Conservation (phyloP, 2,329 filamentous ascomycete genomes). For the Aspergillus fischeri region DNA sequence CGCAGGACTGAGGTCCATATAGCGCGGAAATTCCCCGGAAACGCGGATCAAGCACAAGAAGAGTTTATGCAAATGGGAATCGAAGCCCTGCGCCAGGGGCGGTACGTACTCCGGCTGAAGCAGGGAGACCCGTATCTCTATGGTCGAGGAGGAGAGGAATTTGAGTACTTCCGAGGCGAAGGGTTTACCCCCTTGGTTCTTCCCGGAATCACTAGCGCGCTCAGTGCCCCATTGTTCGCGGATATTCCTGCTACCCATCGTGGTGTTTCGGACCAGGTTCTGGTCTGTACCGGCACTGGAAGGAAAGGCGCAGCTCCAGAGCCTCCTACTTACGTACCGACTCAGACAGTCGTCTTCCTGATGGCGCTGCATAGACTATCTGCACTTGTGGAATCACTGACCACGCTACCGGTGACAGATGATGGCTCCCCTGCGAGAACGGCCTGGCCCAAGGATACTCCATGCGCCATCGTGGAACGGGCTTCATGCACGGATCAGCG, state of each 20-base stretch:
- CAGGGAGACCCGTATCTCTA: constrained; percentile 97
- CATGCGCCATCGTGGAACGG: constrained; percentile 88
- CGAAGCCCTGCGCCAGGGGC: constrained; percentile 62
- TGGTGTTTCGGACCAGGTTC: constrained; percentile 83
- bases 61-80: constrained; percentile 80
- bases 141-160: constrained; percentile 90
- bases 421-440: constrained; percentile 22
- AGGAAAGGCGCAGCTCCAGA: constrained; percentile 77
- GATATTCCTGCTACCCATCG: constrained; percentile 84
- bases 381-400: constrained; percentile 69
- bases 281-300: constrained; percentile 95
- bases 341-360: constrained; percentile 83
- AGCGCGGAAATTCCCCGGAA: constrained; percentile 94
- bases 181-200: constrained; percentile 71
- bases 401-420: constrained; percentile 24
- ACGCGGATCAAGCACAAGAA: constrained; percentile 88
- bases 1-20: constrained; percentile 86
- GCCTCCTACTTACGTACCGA: constrained; percentile 73
- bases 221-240: constrained; percentile 84
- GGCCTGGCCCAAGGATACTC: constrained; percentile 69
- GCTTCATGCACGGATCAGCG: constrained; percentile 93
- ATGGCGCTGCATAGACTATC: constrained; percentile 88
- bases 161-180: constrained; percentile 70
- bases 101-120: constrained; percentile 83
- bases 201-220: constrained; percentile 83